phyloP scores from a whole-genome alignment of 164 flowering plant genomes.

The Liquidambar formosana region DNA sequence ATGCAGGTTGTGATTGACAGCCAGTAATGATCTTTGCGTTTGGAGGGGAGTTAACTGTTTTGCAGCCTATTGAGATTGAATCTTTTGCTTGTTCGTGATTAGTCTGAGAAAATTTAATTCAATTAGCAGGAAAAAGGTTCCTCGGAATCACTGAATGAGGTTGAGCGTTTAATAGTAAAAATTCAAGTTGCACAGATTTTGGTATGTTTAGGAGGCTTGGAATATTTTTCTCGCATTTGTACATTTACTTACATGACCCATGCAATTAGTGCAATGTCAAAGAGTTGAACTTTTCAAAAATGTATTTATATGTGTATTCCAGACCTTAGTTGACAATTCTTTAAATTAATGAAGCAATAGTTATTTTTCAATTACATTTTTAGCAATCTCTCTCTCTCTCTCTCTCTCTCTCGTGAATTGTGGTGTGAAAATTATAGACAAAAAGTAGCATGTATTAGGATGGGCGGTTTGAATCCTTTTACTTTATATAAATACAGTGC shows the following conservation, averaged over 20 bases:
- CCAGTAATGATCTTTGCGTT: neutral
- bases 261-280: neutral
- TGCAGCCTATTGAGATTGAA: neutral
- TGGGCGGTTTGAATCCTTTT: too few species aligned
- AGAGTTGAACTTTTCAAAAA: neutral
- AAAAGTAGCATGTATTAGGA: too few species aligned
- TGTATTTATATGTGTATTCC: slow-evolving; percentile 11
- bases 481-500: too few species aligned
- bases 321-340: slow-evolving; percentile 14
- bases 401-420: slow-evolving; percentile 1
- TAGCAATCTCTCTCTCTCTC: neutral
- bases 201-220: neutral
- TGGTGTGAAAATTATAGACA: too few species aligned
- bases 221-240: neutral
- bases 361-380: neutral
- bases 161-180: neutral
- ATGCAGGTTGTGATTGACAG: neutral
- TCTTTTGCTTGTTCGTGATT: neutral
- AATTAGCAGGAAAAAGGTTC: neutral
- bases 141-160: neutral
- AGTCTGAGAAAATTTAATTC: neutral
- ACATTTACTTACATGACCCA: slow-evolving; percentile 1
- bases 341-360: slow-evolving; percentile 14
- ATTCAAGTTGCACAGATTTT: slow-evolving; percentile 8
- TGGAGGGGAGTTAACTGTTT: neutral